Percentiles rank a stretch among this genome's conserved stretches.
Evolutionary conservation across 768 basidiomycete genomes (phyloP).

Genomic region (Podaxis sp.): DNA sequence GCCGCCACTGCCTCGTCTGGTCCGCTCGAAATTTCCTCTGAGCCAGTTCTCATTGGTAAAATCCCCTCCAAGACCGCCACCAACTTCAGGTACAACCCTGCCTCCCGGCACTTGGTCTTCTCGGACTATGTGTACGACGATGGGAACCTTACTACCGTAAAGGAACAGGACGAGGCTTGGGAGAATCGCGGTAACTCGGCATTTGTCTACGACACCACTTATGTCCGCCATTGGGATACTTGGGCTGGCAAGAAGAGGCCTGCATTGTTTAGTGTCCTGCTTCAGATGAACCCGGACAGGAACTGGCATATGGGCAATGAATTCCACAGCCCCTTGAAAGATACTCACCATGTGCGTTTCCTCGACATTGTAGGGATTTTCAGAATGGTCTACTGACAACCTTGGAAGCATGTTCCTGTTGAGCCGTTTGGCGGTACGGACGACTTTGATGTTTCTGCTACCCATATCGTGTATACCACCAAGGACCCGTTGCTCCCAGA

Average conservation of each 20-base stretch:
- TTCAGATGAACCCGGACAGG: slow-evolving; percentile 46
- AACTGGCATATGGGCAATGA: slow-evolving; percentile 55
- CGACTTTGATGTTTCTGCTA: slow-evolving; percentile 73
- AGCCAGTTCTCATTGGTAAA: slow-evolving; percentile 54
- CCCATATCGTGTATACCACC: slow-evolving; percentile 77
- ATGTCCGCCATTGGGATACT: slow-evolving; percentile 75
- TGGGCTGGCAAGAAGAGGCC: slow-evolving; percentile 75
- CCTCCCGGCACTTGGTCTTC: slow-evolving; percentile 73
- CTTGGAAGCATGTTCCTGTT: slow-evolving; percentile 62
- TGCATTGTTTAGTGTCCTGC: slow-evolving; percentile 68
- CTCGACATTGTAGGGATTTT: background rate
- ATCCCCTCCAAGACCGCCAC: slow-evolving; percentile 67
- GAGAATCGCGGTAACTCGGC: slow-evolving; percentile 74
- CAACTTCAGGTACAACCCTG: slow-evolving; percentile 67
- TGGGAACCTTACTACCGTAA: slow-evolving; percentile 66
- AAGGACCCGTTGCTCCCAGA: slow-evolving; percentile 78
- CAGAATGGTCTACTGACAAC: background rate
- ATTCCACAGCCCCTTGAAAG: slow-evolving; percentile 61
- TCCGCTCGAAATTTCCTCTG: slow-evolving; percentile 33
- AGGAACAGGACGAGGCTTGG: slow-evolving; percentile 69
- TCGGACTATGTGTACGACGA: slow-evolving; percentile 82
- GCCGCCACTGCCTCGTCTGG: slow-evolving; percentile 22
- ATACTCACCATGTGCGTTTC: slow-evolving; percentile 64
- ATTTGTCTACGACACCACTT: slow-evolving; percentile 66
- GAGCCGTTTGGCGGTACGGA: slow-evolving; percentile 86